Evolutionary conservation across 352 stramenopile genomes (phyloP).

Genomic region (Phytopythium montanum): DNA sequence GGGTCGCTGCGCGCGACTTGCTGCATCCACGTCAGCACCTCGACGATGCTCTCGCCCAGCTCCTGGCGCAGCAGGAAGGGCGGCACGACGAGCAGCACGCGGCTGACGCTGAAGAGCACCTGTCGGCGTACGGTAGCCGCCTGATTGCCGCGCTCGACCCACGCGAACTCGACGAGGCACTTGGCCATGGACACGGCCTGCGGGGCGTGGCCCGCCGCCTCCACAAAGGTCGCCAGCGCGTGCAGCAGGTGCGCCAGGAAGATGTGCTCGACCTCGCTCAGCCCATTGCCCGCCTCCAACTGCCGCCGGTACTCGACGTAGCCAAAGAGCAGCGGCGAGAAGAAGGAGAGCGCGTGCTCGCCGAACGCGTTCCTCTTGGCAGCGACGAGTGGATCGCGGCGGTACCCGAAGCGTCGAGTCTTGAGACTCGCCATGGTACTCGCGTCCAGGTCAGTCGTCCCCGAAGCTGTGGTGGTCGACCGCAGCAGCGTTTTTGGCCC

Average conservation of each 20-base stretch:
- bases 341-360: slow-evolving; percentile 59
- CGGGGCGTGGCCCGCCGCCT: slow-evolving; percentile 57
- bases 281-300: slow-evolving; percentile 12
- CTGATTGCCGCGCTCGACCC: slow-evolving; percentile 37
- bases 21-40: slow-evolving; percentile 54
- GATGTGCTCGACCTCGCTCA: slow-evolving; percentile 58
- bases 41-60: slow-evolving; percentile 33
- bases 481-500: slow-evolving; percentile 36
- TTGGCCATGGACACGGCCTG: slow-evolving; percentile 67
- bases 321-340: slow-evolving; percentile 70
- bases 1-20: slow-evolving; percentile 40
- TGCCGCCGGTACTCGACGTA: slow-evolving; percentile 56
- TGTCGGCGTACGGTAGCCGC: slow-evolving; percentile 63
- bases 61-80: slow-evolving; percentile 55
- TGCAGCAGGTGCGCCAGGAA: slow-evolving; percentile 74
- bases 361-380: slow-evolving; percentile 65
- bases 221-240: slow-evolving; percentile 59
- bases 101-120: slow-evolving; percentile 69
- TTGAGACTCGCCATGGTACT: slow-evolving; percentile 53
- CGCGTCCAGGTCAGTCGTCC: slow-evolving; percentile 29
- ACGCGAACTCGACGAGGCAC: slow-evolving; percentile 66
- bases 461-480: not conserved
- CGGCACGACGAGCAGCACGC: slow-evolving; percentile 58
- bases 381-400: slow-evolving; percentile 36
- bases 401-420: slow-evolving; percentile 67